Evolutionary conservation across 257 asterid species (phyloP).

Genomic region (Lycium ferocissimum): DNA sequence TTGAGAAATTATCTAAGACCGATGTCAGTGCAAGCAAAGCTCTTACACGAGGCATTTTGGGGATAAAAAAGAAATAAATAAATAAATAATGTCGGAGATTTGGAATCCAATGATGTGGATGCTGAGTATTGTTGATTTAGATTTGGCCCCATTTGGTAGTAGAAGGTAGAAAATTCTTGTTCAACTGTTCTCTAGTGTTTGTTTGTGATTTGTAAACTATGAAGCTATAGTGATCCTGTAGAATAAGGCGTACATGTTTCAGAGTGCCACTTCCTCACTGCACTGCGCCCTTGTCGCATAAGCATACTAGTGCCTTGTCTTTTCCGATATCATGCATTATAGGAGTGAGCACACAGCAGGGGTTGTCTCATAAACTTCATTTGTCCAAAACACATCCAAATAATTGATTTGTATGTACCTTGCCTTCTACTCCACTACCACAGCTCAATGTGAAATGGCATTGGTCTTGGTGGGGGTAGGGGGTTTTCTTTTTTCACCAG

Average conservation of each 20-base stretch:
- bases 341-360: background rate
- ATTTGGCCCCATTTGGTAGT: conserved; percentile 7
- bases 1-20: background rate
- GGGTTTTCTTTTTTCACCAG: background rate
- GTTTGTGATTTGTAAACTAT: conserved; percentile 2
- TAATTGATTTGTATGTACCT: background rate
- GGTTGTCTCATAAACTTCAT: conserved; percentile 9
- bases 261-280: background rate
- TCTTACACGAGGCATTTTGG: background rate
- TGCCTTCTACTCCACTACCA: conserved; percentile 3
- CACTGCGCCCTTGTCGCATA: background rate
- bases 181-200: background rate
- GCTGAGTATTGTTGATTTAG: background rate
- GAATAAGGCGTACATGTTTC: background rate
- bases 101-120: background rate
- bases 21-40: background rate
- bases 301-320: conserved; percentile 6
- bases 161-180: conserved; percentile 4
- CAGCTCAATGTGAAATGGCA: background rate
- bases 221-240: background rate
- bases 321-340: conserved; percentile 10
- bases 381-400: background rate
- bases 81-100: background rate
- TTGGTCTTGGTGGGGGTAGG: background rate
- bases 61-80: background rate